Evolutionary conservation across 2,329 filamentous ascomycete species (phyloP).

Genomic region (Paramyrothecium sp.): DNA sequence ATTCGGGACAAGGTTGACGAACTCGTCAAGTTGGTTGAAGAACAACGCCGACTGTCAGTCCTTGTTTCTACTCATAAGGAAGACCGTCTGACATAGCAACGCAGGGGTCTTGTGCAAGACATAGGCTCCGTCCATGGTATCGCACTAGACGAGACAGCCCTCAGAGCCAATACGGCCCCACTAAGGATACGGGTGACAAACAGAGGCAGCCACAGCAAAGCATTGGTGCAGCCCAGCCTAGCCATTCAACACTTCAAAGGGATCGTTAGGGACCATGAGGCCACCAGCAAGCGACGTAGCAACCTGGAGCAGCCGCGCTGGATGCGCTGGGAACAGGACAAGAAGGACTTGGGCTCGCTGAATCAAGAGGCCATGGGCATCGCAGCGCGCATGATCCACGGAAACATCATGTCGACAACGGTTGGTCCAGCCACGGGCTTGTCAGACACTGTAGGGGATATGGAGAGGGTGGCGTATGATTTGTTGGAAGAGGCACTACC

Average conservation of each 20-base stretch:
- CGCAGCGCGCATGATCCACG: slow-evolving; percentile 19
- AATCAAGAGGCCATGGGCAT: slow-evolving; percentile 21
- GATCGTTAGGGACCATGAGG: slow-evolving; percentile 19
- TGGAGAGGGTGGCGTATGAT: slow-evolving; percentile 31
- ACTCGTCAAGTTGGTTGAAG: slow-evolving; percentile 17
- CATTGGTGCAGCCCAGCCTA: neutral
- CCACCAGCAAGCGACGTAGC: slow-evolving; percentile 10
- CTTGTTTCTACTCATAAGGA: too few species aligned
- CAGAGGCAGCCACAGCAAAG: neutral
- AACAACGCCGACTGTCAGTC: slow-evolving; percentile 1
- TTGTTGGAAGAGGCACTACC: slow-evolving; percentile 24
- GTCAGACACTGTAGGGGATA: slow-evolving; percentile 16
- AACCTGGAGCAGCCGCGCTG: slow-evolving; percentile 21
- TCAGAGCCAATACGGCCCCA: neutral
- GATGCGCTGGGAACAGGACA: slow-evolving; percentile 32
- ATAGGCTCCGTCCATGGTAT: neutral
- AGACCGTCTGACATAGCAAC: neutral
- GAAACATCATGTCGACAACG: slow-evolving; percentile 21
- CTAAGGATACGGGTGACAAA: neutral
- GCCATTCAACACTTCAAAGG: slow-evolving; percentile 16
- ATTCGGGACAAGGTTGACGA: slow-evolving; percentile 19
- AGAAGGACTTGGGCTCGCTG: slow-evolving; percentile 22
- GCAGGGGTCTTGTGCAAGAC: neutral
- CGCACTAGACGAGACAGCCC: neutral
- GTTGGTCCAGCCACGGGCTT: slow-evolving; percentile 4